Percentiles rank a stretch among this genome's conserved stretches.
phyloP scores from a whole-genome alignment of 805 yeast species.

The Kodamaea leandrae region DNA sequence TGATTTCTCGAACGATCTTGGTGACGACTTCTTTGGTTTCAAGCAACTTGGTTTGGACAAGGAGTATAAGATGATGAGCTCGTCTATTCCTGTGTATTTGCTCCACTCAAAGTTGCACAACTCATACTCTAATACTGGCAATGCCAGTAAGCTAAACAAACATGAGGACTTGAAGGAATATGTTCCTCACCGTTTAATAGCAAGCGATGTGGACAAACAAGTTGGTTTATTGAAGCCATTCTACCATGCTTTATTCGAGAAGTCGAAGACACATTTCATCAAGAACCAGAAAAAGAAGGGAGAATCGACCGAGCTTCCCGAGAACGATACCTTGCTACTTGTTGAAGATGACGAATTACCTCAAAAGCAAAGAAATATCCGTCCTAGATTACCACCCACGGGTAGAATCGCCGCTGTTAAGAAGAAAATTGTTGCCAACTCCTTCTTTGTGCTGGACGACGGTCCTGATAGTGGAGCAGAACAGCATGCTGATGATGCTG shows the following conservation, averaged over 20 bases:
- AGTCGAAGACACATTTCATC: slow-evolving; percentile 43
- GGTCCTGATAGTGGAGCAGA: background rate
- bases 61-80: slow-evolving; percentile 80
- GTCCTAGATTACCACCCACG: slow-evolving; percentile 86
- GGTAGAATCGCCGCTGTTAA: slow-evolving; percentile 76
- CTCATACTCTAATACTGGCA: slow-evolving; percentile 44
- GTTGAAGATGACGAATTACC: slow-evolving; percentile 86
- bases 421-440: slow-evolving; percentile 54
- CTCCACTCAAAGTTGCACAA: slow-evolving; percentile 72
- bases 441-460: slow-evolving; percentile 41
- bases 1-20: slow-evolving; percentile 88
- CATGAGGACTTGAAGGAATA: slow-evolving; percentile 65
- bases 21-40: slow-evolving; percentile 98
- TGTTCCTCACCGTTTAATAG: slow-evolving; percentile 50
- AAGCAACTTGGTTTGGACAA: slow-evolving; percentile 89
- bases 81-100: slow-evolving; percentile 86
- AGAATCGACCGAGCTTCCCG: slow-evolving; percentile 41
- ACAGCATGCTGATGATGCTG: background rate
- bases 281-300: slow-evolving; percentile 41
- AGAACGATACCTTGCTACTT: slow-evolving; percentile 30
- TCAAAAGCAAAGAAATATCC: slow-evolving; percentile 65
- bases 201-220: slow-evolving; percentile 50
- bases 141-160: slow-evolving; percentile 49
- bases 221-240: slow-evolving; percentile 60
- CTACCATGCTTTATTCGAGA: slow-evolving; percentile 37